phyloP scores from a whole-genome alignment of 257 asterid species.

The Solanum megistacrolobum region DNA sequence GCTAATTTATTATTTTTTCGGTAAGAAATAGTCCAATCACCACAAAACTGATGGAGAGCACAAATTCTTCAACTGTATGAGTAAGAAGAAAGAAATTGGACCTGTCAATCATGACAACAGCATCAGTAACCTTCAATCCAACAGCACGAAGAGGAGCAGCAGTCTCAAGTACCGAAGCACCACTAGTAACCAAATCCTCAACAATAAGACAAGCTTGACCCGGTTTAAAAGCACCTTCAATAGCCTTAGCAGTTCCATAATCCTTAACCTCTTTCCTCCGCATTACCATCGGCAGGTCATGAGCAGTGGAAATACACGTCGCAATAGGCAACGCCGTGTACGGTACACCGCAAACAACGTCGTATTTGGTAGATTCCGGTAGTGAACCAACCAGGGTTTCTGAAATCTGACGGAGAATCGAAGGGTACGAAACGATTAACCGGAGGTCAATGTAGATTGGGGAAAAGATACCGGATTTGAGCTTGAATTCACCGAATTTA shows the following conservation, averaged over 20 bases:
- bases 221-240: constrained; percentile 58
- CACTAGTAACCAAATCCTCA: constrained; percentile 94
- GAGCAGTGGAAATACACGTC: constrained; percentile 55
- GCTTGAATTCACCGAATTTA: constrained; percentile 87
- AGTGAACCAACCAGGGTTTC: constrained; percentile 44
- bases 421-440: constrained; percentile 78
- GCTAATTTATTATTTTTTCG: neutral
- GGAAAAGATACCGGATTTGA: constrained; percentile 88
- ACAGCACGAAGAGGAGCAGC: constrained; percentile 79
- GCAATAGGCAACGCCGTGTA: constrained; percentile 97
- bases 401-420: constrained; percentile 70
- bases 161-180: constrained; percentile 87
- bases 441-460: constrained; percentile 98
- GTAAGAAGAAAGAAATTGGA: neutral
- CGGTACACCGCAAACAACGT: constrained; percentile 88
- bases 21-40: neutral
- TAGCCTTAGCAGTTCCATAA: constrained; percentile 82
- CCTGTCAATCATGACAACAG: constrained; percentile 96
- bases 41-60: neutral
- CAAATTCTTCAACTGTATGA: neutral
- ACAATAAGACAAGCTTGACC: constrained; percentile 61
- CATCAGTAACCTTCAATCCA: constrained; percentile 78
- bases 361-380: constrained; percentile 52
- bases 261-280: constrained; percentile 93
- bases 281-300: constrained; percentile 81